Conservation (phyloP, 192 early-diverging fungal genomes). For the Rhizoclosmatium globosum region DNA sequence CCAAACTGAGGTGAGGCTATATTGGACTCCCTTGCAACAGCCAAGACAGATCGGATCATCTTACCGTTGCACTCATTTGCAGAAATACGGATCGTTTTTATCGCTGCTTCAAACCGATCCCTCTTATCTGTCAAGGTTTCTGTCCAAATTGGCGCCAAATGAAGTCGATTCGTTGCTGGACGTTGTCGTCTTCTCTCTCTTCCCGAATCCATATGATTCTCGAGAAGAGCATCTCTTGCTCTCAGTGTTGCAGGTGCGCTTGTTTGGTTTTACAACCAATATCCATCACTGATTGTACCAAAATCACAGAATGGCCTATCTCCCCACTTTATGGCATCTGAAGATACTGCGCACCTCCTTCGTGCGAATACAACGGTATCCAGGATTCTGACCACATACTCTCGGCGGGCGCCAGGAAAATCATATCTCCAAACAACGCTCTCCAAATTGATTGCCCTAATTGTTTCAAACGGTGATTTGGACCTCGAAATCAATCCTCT, state of each 20-base stretch:
- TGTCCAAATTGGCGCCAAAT: slow-evolving; percentile 81
- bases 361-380: slow-evolving; percentile 96
- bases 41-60: too few species aligned
- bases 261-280: slow-evolving; percentile 5
- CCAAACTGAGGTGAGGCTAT: too few species aligned
- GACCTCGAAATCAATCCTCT: slow-evolving; percentile 96
- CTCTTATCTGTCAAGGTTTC: slow-evolving; percentile 86
- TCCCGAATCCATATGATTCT: slow-evolving; percentile 96
- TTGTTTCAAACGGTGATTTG: slow-evolving; percentile 83
- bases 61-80: not conserved
- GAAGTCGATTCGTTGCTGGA: slow-evolving; percentile 96
- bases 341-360: slow-evolving; percentile 87
- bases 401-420: slow-evolving; percentile 88
- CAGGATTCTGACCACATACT: slow-evolving; percentile 99
- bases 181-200: slow-evolving; percentile 96
- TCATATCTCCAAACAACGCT: slow-evolving; percentile 88
- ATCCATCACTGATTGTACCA: slow-evolving; percentile 12
- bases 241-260: slow-evolving; percentile 91
- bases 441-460: slow-evolving; percentile 78
- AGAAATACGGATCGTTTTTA: slow-evolving; percentile 79
- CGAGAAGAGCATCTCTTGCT: slow-evolving; percentile 94
- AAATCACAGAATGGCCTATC: slow-evolving; percentile 79
- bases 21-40: too few species aligned
- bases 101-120: slow-evolving; percentile 92
- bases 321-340: slow-evolving; percentile 91